Evolutionary conservation across 169 alveolate genomes (phyloP), one percentile per base, ranked within the genome.

Genomic region (Ichthyophthirius multifiliis): DNA sequence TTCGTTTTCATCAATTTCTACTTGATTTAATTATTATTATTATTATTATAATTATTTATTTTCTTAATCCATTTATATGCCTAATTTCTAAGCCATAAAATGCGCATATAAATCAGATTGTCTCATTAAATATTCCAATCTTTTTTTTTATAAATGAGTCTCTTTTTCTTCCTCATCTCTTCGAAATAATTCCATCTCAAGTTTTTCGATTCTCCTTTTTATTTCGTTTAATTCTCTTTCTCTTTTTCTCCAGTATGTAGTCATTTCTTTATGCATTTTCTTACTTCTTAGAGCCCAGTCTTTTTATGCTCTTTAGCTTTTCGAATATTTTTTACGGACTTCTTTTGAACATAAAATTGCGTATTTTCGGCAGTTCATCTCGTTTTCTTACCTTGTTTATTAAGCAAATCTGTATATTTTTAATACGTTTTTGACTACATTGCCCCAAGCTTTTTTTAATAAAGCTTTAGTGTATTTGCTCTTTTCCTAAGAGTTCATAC

Each of bases 121-220:
- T 74, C 89, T 90, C 94, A 95, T 90, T 41, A 95, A 79, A 76
- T 84, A 95, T 74, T 95, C 98, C 76, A 95, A 83, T 83, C 96
- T 88, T 86, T 90, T 93, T 84, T 93, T 90, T 76, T 93, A 88
- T 34, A 89, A 76, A 7, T 88, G 73, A 71, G 90, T 88, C 77
- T 95, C 98, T 81, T 90, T 90, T 65, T 93, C 95, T 76, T 95
- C 98, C 64, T 95, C 96, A 77, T 91, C 87, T 77, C 92, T 92
- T 75, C 86, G 92, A 83, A 83, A 91, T 32, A 88, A 76, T 74
- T 92, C 96, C 30, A 76, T 84, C 80, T 95, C 98, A 44, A 84
- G 75, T 76, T 89, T 92, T 65, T 95, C 98, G 62, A 86, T 88
- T 74, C 90, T 95, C 80, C 89, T 95, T 74, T 91, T 92, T 7